phyloP scores from a whole-genome alignment of 2,329 filamentous ascomycete species.

The Zymoseptoria pseudotritici region DNA sequence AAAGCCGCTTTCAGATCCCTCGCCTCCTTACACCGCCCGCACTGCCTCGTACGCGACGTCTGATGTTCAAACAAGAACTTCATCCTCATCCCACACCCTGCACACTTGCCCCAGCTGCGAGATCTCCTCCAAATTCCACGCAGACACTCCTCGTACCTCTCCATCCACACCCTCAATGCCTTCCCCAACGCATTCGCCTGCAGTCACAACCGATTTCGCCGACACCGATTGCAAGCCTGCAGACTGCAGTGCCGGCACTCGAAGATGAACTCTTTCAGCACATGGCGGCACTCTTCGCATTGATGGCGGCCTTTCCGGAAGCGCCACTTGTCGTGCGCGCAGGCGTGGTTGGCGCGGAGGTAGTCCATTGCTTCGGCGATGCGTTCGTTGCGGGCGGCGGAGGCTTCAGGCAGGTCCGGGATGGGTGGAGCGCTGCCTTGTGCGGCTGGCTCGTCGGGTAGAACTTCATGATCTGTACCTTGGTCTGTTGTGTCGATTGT shows the following conservation, averaged over 20 bases:
- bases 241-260: slow-evolving; percentile 37
- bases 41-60: background rate
- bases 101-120: background rate
- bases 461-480: background rate
- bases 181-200: background rate
- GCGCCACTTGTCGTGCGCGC: slow-evolving; percentile 34
- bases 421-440: background rate
- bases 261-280: slow-evolving; percentile 36
- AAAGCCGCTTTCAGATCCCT: background rate
- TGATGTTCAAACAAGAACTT: background rate
- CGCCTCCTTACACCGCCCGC: background rate
- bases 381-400: slow-evolving; percentile 25
- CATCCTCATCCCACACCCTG: background rate
- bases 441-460: background rate
- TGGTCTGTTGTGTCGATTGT: no score
- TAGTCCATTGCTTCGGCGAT: slow-evolving; percentile 21
- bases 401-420: no score
- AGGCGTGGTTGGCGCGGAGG: slow-evolving; percentile 36
- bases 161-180: background rate
- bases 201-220: slow-evolving; percentile 36
- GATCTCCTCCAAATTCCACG: background rate
- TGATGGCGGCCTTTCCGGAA: slow-evolving; percentile 26
- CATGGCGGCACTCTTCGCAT: slow-evolving; percentile 41
- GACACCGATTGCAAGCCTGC: slow-evolving; percentile 42
- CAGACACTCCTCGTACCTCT: background rate